Evolutionary conservation across 345 rosid species (phyloP).

Genomic region (Brassica juncea): DNA sequence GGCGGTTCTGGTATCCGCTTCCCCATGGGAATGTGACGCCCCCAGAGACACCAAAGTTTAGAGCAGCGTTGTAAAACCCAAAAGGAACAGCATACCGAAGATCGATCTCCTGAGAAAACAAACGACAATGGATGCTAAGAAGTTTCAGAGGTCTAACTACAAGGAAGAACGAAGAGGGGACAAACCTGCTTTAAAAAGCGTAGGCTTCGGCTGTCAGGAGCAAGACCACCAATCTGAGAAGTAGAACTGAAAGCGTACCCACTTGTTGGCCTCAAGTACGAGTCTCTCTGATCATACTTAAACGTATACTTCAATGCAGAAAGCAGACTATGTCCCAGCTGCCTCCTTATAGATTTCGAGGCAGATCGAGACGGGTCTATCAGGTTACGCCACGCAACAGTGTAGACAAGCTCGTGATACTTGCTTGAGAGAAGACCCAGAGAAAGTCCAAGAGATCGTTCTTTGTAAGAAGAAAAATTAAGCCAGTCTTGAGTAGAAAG

Average conservation of each 20-base stretch:
- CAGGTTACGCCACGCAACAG: conserved; percentile 76
- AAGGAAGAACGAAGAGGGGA: background rate
- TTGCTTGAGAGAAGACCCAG: conserved; percentile 71
- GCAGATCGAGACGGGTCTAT: conserved; percentile 75
- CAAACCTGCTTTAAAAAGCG: conserved; percentile 68
- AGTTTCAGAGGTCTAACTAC: background rate
- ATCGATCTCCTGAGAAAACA: conserved; percentile 61
- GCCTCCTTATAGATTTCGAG: conserved; percentile 73
- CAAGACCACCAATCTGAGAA: conserved; percentile 83
- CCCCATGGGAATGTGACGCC: conserved; percentile 86
- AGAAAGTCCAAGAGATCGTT: conserved; percentile 76
- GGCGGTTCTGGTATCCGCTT: conserved; percentile 51
- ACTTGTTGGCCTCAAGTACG: conserved; percentile 69
- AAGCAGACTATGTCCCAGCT: conserved; percentile 81
- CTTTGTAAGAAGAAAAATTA: conserved; percentile 78
- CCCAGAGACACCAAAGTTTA: conserved; percentile 74
- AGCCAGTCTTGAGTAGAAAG: conserved; percentile 89
- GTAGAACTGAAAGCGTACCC: conserved; percentile 82
- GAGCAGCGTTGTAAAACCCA: conserved; percentile 69
- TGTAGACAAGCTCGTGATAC: conserved; percentile 74
- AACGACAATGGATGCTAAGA: background rate
- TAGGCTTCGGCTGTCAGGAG: conserved; percentile 83
- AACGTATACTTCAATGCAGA: conserved; percentile 78
- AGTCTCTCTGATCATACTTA: conserved; percentile 76
- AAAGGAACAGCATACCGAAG: conserved; percentile 81